Percentiles rank a stretch among this genome's conserved stretches.
Conservation (phyloP, 805 yeast species). For the Starmera pachycereana region DNA sequence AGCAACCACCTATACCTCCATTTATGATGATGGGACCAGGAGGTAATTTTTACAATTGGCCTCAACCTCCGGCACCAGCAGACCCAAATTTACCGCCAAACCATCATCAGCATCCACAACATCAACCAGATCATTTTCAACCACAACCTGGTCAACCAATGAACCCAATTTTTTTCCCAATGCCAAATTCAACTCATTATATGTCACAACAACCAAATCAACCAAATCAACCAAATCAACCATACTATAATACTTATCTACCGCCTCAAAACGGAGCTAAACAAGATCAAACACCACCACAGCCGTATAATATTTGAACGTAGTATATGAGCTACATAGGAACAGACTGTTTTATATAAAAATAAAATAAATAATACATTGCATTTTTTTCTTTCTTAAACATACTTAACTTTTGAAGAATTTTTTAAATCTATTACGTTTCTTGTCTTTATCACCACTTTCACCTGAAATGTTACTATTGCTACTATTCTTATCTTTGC, state of each 20-base stretch:
- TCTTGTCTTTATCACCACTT: slow-evolving; percentile 26
- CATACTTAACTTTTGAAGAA: slow-evolving; percentile 23
- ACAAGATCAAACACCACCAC: slow-evolving; percentile 2
- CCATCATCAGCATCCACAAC: not conserved
- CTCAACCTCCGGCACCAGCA: not conserved
- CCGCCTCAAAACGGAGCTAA: not conserved
- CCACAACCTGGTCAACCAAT: not conserved
- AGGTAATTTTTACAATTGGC: no score
- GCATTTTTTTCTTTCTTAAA: slow-evolving; percentile 1
- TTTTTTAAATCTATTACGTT: slow-evolving; percentile 35
- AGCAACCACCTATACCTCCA: no score
- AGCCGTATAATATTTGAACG: not conserved
- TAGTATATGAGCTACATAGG: not conserved
- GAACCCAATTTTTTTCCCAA: not conserved
- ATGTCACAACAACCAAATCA: not conserved
- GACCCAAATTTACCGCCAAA: not conserved
- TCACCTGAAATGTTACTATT: slow-evolving; percentile 11
- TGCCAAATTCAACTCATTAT: not conserved
- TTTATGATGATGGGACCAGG: no score
- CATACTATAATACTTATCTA: not conserved
- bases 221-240: not conserved
- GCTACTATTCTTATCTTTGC: slow-evolving; percentile 34
- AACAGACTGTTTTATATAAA: not conserved
- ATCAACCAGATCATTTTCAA: not conserved
- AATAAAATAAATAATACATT: slow-evolving; percentile 3